Percentiles rank a stretch among this genome's conserved stretches.
Conservation (phyloP, 345 rosid species). For the Populus deltoides region DNA sequence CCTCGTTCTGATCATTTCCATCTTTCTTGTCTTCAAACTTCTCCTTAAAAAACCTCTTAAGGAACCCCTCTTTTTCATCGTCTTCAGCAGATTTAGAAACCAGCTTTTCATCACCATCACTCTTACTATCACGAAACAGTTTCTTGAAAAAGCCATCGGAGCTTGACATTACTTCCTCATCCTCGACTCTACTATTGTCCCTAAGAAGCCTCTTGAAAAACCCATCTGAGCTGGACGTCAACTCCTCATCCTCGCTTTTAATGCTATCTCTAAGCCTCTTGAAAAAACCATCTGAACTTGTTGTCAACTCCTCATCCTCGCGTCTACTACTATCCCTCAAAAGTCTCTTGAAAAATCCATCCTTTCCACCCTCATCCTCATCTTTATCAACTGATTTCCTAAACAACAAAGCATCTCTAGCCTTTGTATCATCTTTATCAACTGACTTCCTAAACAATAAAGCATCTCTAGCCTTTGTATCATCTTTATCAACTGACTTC, state of each 20-base stretch:
- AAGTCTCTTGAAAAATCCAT: conserved; percentile 93
- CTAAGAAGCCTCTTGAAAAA: conserved; percentile 51
- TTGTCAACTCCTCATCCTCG: conserved; percentile 52
- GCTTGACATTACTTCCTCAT: conserved; percentile 57
- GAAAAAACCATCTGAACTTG: conserved; percentile 27
- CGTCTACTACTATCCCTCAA: conserved; percentile 65
- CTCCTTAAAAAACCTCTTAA: conserved; percentile 76
- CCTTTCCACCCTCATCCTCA: conserved; percentile 83
- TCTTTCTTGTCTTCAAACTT: conserved; percentile 75
- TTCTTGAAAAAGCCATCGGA: conserved; percentile 83
- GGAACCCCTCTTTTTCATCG: conserved; percentile 82
- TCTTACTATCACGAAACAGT: conserved; percentile 63
- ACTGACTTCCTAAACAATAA: conserved; percentile 87
- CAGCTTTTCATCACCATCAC: conserved; percentile 45
- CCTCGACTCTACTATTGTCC: conserved; percentile 46
- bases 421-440: conserved; percentile 36
- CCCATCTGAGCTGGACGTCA: conserved; percentile 26
- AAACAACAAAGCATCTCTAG: conserved; percentile 90
- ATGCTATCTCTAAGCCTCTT: conserved; percentile 57
- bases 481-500: conserved; percentile 90
- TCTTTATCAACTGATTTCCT: conserved; percentile 94
- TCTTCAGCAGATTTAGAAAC: conserved; percentile 62
- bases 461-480: conserved; percentile 89
- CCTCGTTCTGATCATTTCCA: conserved; percentile 46
- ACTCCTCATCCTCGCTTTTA: conserved; percentile 65